Evolutionary conservation across 208 protist species (phyloP).

Genomic region (Trypanosoma scelopori): DNA sequence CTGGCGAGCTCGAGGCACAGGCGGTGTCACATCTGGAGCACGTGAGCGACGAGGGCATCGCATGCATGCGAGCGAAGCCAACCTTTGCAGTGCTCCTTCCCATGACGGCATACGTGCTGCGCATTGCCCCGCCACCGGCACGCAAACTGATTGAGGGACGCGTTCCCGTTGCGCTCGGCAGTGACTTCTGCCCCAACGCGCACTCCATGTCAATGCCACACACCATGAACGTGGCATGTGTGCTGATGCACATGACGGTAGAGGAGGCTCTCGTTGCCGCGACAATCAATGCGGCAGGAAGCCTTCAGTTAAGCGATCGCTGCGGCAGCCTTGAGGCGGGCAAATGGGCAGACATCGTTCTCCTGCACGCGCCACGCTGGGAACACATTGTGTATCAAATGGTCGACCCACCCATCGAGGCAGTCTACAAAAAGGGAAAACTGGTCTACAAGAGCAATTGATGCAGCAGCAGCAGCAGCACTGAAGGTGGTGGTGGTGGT

Average conservation of each 20-base stretch:
- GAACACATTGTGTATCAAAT: constrained; percentile 90
- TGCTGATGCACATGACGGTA: constrained; percentile 80
- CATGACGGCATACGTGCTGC: constrained; percentile 81
- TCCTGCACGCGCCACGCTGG: constrained; percentile 65
- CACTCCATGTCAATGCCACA: constrained; percentile 84
- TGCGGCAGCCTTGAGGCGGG: constrained; percentile 74
- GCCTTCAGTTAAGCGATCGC: constrained; percentile 33
- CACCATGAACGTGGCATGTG: constrained; percentile 89
- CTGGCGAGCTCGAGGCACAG: constrained; percentile 49
- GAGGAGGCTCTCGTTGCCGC: constrained; percentile 74
- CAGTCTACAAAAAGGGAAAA: constrained; percentile 53
- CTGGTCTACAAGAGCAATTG: constrained; percentile 6
- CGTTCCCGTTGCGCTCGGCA: constrained; percentile 73
- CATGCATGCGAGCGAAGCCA: constrained; percentile 46
- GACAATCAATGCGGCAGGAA: constrained; percentile 82
- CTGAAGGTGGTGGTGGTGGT: too few relatives aligned
- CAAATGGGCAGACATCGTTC: constrained; percentile 78
- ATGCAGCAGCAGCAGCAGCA: too few relatives aligned
- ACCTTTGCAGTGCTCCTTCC: constrained; percentile 77
- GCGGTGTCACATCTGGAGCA: constrained; percentile 78
- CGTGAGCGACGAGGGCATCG: constrained; percentile 67
- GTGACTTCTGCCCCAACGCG: constrained; percentile 89
- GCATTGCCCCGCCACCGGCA: constrained; percentile 67
- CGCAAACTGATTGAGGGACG: constrained; percentile 60
- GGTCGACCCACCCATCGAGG: constrained; percentile 67